Evolutionary conservation across 208 protist genomes (phyloP).

Genomic region (Naegleria lovaniensis): DNA sequence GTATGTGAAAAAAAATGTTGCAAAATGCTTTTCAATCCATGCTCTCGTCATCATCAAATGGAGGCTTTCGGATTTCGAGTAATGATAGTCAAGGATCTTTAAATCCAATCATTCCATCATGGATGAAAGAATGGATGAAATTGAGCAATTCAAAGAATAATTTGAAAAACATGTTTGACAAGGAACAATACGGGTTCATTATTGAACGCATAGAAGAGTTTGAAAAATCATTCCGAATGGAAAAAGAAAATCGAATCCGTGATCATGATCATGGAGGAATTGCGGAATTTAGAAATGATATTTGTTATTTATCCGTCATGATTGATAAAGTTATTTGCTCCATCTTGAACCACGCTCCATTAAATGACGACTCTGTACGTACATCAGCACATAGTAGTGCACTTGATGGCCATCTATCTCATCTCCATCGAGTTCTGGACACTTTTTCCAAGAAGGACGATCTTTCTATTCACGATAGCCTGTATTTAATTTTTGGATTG

Average conservation of each 20-base stretch:
- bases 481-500: not conserved
- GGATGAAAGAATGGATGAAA: not conserved
- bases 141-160: not conserved
- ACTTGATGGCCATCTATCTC: not conserved
- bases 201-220: not conserved
- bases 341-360: not conserved
- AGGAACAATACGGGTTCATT: not conserved
- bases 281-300: not conserved
- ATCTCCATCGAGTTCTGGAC: not conserved
- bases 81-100: no score
- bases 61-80: no score
- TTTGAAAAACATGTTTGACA: not conserved
- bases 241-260: not conserved
- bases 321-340: not conserved
- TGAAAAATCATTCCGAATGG: not conserved
- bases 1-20: constrained; percentile 15
- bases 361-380: not conserved
- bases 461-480: not conserved
- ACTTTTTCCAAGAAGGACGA: not conserved
- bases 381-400: not conserved
- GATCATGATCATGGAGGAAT: not conserved
- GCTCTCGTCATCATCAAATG: no score
- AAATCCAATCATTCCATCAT: no score
- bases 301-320: not conserved
- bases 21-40: not conserved